Conservation (phyloP, 768 basidiomycete genomes). For the Trametes villosa region DNA sequence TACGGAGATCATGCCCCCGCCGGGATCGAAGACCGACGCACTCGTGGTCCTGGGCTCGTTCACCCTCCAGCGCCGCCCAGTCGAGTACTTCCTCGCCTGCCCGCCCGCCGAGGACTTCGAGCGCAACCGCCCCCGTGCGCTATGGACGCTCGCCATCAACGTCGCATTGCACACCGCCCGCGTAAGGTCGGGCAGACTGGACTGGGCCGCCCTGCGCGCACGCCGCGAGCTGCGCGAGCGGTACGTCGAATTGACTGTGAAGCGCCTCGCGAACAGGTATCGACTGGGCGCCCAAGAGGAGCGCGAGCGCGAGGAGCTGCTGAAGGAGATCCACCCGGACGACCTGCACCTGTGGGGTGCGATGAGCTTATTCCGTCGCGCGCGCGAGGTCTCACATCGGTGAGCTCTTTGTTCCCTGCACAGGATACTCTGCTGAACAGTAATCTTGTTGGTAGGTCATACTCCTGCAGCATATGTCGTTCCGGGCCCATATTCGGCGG, state of each 20-base stretch:
- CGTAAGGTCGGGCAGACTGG: not conserved
- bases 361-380: not conserved
- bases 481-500: not conserved
- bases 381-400: conserved; percentile 15
- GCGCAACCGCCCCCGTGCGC: not conserved
- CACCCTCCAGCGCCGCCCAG: conserved; percentile 7
- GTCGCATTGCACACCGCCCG: not conserved
- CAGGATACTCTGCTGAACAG: not conserved
- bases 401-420: not conserved
- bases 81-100: conserved; percentile 6
- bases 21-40: not conserved
- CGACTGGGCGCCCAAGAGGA: not conserved
- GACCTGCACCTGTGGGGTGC: conserved; percentile 9
- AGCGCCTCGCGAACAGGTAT: not conserved
- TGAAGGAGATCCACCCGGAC: not conserved
- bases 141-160: conserved; percentile 15
- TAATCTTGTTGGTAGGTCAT: not conserved
- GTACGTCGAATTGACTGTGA: conserved; percentile 7
- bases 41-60: conserved; percentile 3
- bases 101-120: not conserved
- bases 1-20: not conserved
- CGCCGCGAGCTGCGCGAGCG: conserved; percentile 1
- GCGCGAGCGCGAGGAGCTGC: not conserved
- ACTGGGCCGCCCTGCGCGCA: conserved; percentile 8
- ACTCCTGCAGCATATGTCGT: not conserved